These are phyloP conservation scores for Sphaerobolus stellatus DNA, from an alignment of 1,284 basidiomycete genomes.

Conservation along the genomic window DNA sequence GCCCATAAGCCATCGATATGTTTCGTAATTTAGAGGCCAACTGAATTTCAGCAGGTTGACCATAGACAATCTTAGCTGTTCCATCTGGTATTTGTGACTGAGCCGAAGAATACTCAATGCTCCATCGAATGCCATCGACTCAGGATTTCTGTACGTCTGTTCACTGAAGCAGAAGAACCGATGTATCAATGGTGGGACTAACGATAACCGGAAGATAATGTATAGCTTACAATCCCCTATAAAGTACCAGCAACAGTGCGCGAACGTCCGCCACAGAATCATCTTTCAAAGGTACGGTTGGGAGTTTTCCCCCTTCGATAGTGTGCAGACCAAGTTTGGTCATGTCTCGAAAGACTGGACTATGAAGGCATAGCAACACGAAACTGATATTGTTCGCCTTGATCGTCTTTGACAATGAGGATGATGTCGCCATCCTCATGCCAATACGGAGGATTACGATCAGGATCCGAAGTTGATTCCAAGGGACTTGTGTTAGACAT, in stretches of 20 bases:
- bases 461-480: no score
- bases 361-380: neutral
- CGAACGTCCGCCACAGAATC: slow-evolving; percentile 3
- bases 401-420: neutral
- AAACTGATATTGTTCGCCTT: neutral
- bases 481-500: no score
- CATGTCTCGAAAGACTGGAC: slow-evolving; percentile 2
- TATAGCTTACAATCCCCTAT: slow-evolving; percentile 3
- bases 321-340: neutral
- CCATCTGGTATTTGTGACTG: slow-evolving; percentile 2
- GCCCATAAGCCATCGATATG: neutral
- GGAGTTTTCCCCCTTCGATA: neutral
- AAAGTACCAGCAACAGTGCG: neutral
- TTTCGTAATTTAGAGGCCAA: slow-evolving; percentile 1
- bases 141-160: neutral
- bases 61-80: neutral
- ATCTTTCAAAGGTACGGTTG: neutral
- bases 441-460: neutral
- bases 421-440: slow-evolving; percentile 2
- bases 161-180: neutral
- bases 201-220: neutral
- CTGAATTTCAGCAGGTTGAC: neutral
- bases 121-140: neutral
- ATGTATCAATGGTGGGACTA: no score
- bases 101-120: neutral